A percentile compares a stretch with the other conserved stretches of the same genome.
Conservation (phyloP, 129 eudicot species). For the Tagetes patula region DNA sequence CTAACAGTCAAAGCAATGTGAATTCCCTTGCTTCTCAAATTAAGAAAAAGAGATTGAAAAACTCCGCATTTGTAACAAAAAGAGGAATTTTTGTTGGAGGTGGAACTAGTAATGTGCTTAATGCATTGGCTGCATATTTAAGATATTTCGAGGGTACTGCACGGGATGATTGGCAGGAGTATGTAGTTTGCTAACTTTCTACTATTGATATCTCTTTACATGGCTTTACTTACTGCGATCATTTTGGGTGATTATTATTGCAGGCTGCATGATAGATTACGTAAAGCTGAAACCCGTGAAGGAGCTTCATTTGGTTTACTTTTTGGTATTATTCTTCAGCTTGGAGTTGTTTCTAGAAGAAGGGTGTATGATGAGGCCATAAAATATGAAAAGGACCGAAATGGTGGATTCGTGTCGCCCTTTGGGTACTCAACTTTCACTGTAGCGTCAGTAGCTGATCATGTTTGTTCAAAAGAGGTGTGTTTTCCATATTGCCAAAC, state of each 20-base stretch:
- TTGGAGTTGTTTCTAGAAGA: conserved; percentile 82
- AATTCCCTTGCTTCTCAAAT: conserved; percentile 20
- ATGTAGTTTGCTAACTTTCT: conserved; percentile 29
- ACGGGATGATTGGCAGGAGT: conserved; percentile 94
- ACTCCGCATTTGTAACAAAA: conserved; percentile 59
- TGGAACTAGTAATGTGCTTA: conserved; percentile 61
- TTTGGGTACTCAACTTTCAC: conserved; percentile 83
- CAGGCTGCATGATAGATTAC: conserved; percentile 77
- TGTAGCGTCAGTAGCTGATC: conserved; percentile 61
- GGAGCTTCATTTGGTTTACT: conserved; percentile 85
- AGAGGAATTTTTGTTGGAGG: conserved; percentile 72
- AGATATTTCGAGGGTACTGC: conserved; percentile 80
- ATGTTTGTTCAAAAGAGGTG: conserved; percentile 88
- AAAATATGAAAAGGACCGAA: conserved; percentile 83
- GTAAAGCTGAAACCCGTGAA: conserved; percentile 64
- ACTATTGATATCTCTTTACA: conserved; percentile 8
- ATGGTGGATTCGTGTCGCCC: conserved; percentile 87
- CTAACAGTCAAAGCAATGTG: conserved; percentile 27
- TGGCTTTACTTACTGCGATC: conserved; percentile 11
- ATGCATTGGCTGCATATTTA: conserved; percentile 88
- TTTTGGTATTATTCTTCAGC: conserved; percentile 76
- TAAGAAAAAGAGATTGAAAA: conserved; percentile 43
- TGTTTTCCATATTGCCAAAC: conserved; percentile 16
- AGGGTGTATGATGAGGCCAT: conserved; percentile 71
- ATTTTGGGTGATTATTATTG: conserved; percentile 29